Conservation (phyloP, 177 flowering plant genomes). For the Telopea speciosissima region DNA sequence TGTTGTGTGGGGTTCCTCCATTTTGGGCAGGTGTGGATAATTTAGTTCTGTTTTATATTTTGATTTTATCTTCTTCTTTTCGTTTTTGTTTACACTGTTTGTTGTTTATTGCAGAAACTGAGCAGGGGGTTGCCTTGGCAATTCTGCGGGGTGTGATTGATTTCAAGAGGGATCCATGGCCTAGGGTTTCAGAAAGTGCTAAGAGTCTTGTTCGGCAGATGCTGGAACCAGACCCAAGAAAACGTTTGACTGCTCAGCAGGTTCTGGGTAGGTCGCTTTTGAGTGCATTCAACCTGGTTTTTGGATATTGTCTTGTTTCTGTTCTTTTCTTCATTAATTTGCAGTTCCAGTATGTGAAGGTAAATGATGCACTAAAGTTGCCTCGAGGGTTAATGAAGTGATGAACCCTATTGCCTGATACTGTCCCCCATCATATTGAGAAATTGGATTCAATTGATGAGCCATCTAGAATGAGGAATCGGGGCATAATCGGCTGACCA, state of each 20-base stretch:
- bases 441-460: too few species aligned
- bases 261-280: slow-evolving; percentile 68
- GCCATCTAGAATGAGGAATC: too few species aligned
- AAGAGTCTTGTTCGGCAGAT: slow-evolving; percentile 84
- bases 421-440: neutral
- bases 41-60: too few species aligned
- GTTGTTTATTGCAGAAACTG: slow-evolving; percentile 51
- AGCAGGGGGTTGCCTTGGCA: slow-evolving; percentile 93
- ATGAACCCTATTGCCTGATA: neutral
- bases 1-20: slow-evolving; percentile 89
- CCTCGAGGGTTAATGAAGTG: neutral
- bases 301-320: neutral
- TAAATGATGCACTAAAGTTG: neutral
- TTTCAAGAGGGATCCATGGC: slow-evolving; percentile 98
- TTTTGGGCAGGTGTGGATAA: slow-evolving; percentile 86
- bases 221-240: slow-evolving; percentile 75
- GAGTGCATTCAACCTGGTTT: neutral
- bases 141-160: slow-evolving; percentile 72
- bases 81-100: neutral
- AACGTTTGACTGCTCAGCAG: slow-evolving; percentile 84
- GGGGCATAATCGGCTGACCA: too few species aligned
- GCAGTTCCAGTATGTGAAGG: neutral
- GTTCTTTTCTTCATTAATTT: neutral
- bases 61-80: neutral
- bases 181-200: slow-evolving; percentile 81